These are phyloP conservation scores for Colletotrichum neosansevieriae DNA, from an alignment of 2,329 filamentous ascomycete genomes.

Conservation along the genomic window DNA sequence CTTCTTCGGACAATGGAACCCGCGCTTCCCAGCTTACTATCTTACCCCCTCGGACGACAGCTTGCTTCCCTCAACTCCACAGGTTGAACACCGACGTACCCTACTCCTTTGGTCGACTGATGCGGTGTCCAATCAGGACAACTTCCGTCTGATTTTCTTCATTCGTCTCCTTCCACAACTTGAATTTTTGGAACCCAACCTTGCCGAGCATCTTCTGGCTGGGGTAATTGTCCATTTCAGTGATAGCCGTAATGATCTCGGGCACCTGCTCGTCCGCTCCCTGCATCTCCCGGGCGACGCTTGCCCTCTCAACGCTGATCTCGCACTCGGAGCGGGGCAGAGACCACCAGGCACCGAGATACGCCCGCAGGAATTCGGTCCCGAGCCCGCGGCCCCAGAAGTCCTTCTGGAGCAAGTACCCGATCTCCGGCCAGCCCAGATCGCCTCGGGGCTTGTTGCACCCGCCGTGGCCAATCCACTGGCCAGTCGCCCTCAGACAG, in stretches of 20 bases:
- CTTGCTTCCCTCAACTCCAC: background rate
- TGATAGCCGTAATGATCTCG: slow-evolving; percentile 61
- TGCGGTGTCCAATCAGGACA: slow-evolving; percentile 22
- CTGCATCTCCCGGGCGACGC: slow-evolving; percentile 27
- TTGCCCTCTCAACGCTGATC: slow-evolving; percentile 55
- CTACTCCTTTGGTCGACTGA: slow-evolving; percentile 14
- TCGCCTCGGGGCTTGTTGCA: slow-evolving; percentile 53
- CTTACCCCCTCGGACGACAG: background rate
- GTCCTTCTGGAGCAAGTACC: slow-evolving; percentile 67
- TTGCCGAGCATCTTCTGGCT: slow-evolving; percentile 71
- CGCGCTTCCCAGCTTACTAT: background rate
- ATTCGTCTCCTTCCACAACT: slow-evolving; percentile 52
- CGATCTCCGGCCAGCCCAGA: slow-evolving; percentile 68
- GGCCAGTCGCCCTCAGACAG: slow-evolving; percentile 57
- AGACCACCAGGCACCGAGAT: slow-evolving; percentile 60
- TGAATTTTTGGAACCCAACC: slow-evolving; percentile 63
- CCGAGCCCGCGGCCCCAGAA: slow-evolving; percentile 69
- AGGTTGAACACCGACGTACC: background rate
- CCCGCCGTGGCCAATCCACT: slow-evolving; percentile 65
- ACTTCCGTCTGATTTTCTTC: background rate
- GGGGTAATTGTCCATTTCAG: slow-evolving; percentile 60
- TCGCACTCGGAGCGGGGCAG: slow-evolving; percentile 61
- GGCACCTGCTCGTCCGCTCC: slow-evolving; percentile 40
- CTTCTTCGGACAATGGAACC: background rate
- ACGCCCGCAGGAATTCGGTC: slow-evolving; percentile 66